Evolutionary conservation across 2,329 filamentous ascomycete species (phyloP).

Genomic region (Alternaria solani): DNA sequence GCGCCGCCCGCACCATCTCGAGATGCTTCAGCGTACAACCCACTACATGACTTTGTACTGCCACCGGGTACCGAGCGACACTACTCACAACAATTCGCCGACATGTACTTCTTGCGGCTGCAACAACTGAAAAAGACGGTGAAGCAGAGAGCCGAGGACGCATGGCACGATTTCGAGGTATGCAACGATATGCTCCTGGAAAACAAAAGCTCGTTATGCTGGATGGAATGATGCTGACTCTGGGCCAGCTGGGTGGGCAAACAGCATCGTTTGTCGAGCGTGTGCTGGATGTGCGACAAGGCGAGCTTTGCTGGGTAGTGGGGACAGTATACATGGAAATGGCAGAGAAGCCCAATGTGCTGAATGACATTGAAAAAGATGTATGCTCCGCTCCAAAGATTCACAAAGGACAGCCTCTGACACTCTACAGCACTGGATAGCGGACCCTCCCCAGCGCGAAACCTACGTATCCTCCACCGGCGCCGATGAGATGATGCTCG

Average conservation of each 20-base stretch:
- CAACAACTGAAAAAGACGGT: constrained; percentile 86
- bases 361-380: constrained; percentile 94
- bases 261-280: constrained; percentile 78
- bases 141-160: constrained; percentile 74
- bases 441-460: constrained; percentile 76
- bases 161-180: constrained; percentile 78
- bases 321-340: constrained; percentile 98
- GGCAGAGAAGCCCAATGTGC: constrained; percentile 92
- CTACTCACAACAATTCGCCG: constrained; percentile 94
- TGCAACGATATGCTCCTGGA: constrained; percentile 9
- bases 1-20: constrained; percentile 32
- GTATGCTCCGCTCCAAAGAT: constrained; percentile 54
- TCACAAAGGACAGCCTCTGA: constrained; percentile 11
- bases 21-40: constrained; percentile 69
- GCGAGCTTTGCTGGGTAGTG: constrained; percentile 91
- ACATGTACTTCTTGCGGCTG: constrained; percentile 95
- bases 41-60: constrained; percentile 77
- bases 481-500: constrained; percentile 80
- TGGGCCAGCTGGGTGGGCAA: constrained; percentile 71
- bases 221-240: constrained; percentile 13
- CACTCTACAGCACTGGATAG: constrained; percentile 77
- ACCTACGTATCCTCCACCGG: constrained; percentile 75
- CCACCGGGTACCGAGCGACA: constrained; percentile 69
- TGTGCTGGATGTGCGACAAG: constrained; percentile 94
- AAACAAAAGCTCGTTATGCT: not conserved